Conservation (phyloP, 2,329 filamentous ascomycete genomes). For the Trichoderma guizhouense region DNA sequence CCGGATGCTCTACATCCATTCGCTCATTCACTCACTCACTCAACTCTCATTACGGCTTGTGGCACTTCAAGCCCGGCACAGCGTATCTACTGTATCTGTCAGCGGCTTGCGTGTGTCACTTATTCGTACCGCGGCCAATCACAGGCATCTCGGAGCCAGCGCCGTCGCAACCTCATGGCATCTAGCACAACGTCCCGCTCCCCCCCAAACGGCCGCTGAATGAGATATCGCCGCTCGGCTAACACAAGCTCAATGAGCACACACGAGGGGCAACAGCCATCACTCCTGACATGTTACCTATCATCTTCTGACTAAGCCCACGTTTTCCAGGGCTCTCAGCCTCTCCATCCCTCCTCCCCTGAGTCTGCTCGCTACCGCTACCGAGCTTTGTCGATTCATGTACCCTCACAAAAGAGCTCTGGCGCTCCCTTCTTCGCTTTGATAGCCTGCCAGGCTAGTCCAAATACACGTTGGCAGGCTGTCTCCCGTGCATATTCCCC, state of each 20-base stretch:
- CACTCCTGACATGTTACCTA: not conserved
- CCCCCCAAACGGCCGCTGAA: not conserved
- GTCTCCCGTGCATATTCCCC: conserved; percentile 13
- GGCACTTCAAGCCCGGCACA: not conserved
- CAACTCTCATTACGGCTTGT: not conserved
- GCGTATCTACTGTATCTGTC: not conserved
- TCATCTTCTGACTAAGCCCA: not conserved
- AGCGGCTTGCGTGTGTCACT: not conserved
- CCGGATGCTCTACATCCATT: not conserved
- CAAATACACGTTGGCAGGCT: not conserved
- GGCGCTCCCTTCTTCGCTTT: not conserved
- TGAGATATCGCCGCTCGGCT: conserved; percentile 2
- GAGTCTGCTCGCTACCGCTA: not conserved
- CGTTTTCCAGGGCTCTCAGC: not conserved
- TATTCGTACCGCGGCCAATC: not conserved
- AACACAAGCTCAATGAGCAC: not conserved
- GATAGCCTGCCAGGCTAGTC: conserved; percentile 6
- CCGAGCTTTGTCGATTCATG: not conserved
- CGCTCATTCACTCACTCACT: not conserved
- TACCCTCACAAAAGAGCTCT: not conserved
- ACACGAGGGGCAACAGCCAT: not conserved
- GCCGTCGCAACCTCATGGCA: not conserved
- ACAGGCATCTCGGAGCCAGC: not conserved
- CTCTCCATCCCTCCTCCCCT: not conserved
- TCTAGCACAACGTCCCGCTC: not conserved